phyloP scores from a whole-genome alignment of 176 grass and related monocot species.

The Zizania latifolia region DNA sequence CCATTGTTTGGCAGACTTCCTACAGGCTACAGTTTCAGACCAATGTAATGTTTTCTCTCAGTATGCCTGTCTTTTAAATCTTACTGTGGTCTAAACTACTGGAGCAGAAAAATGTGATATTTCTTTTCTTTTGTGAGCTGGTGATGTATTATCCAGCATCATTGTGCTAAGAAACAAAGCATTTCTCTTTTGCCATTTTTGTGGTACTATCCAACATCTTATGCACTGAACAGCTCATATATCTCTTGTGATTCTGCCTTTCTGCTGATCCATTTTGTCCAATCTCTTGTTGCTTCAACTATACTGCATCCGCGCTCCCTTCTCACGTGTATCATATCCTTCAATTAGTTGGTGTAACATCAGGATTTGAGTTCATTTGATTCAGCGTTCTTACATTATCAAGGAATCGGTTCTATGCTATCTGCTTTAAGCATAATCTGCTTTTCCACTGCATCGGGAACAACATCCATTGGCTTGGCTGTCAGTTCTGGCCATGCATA shows the following conservation, averaged over 20 bases:
- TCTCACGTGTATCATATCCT: neutral
- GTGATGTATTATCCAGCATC: neutral
- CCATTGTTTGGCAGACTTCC: slow-evolving; percentile 31
- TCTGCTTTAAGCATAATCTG: slow-evolving; percentile 27
- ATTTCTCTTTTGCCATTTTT: neutral
- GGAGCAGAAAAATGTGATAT: neutral
- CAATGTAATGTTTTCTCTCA: slow-evolving; percentile 25
- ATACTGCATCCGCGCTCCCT: neutral
- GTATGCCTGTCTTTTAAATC: neutral
- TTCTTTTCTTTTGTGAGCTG: slow-evolving; percentile 11
- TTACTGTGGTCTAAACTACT: neutral
- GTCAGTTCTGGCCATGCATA: neutral
- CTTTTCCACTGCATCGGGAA: slow-evolving; percentile 13
- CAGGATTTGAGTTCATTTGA: neutral
- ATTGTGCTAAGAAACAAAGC: neutral
- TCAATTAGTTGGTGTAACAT: neutral
- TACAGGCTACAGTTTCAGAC: slow-evolving; percentile 29
- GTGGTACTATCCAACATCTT: neutral
- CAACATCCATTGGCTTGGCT: neutral
- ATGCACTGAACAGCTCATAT: neutral
- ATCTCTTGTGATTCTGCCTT: neutral
- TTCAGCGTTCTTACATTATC: slow-evolving; percentile 8
- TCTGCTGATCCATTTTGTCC: neutral
- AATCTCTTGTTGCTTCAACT: neutral
- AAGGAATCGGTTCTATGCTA: slow-evolving; percentile 24